phyloP scores from a whole-genome alignment of 176 grass and related monocot genomes.

The Phyllostachys edulis region DNA sequence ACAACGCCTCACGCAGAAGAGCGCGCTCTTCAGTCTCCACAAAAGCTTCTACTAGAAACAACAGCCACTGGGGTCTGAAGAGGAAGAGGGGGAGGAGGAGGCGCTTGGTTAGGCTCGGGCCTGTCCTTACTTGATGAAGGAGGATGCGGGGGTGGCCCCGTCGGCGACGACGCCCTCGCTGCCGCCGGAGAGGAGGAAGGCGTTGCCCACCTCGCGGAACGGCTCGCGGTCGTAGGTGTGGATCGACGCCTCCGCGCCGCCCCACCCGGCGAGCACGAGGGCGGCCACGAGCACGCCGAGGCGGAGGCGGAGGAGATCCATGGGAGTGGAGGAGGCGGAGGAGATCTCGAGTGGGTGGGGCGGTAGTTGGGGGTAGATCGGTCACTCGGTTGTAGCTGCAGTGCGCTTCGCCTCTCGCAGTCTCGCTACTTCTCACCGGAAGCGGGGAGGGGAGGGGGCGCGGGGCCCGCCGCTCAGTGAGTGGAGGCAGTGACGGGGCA shows the following conservation, averaged over 20 bases:
- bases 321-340: conserved; percentile 8
- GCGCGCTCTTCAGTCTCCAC: no score
- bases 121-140: conserved; percentile 55
- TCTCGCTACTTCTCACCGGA: conserved; percentile 20
- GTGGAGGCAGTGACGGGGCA: not conserved
- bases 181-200: conserved; percentile 95
- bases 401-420: not conserved
- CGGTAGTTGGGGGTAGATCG: conserved; percentile 42
- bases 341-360: conserved; percentile 40
- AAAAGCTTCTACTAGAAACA: not conserved
- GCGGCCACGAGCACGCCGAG: conserved; percentile 15
- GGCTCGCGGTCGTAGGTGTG: conserved; percentile 86
- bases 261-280: conserved; percentile 25
- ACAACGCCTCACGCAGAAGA: not conserved
- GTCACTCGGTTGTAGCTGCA: conserved; percentile 37
- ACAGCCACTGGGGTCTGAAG: not conserved
- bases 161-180: conserved; percentile 90
- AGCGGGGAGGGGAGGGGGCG: not conserved
- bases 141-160: conserved; percentile 14
- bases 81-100: not conserved
- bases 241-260: conserved; percentile 69
- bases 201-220: conserved; percentile 96
- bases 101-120: not conserved
- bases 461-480: not conserved
- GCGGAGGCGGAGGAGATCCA: conserved; percentile 65